Evolutionary conservation across 2,329 filamentous ascomycete genomes (phyloP).

Genomic region (Colletotrichum plurivorum): DNA sequence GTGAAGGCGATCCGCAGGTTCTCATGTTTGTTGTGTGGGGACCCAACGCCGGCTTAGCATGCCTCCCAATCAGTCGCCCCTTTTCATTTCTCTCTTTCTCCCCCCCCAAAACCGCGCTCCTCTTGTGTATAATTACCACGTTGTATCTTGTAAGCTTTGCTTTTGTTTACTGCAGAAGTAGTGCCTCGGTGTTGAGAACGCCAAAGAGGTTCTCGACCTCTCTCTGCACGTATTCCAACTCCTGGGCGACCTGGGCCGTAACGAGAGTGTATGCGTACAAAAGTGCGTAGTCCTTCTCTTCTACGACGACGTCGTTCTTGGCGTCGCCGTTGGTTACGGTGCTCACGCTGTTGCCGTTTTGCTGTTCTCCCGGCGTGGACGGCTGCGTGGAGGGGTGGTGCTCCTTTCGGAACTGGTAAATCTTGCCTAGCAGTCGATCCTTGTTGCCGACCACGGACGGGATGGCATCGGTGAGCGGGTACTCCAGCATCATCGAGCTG

Average conservation of each 20-base stretch:
- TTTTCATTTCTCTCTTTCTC: background rate
- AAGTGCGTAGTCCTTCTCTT: constrained; percentile 88
- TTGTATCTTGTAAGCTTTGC: background rate
- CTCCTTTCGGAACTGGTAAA: constrained; percentile 87
- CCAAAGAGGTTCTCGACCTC: constrained; percentile 77
- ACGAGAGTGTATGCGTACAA: constrained; percentile 90
- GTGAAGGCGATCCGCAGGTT: constrained; percentile 3
- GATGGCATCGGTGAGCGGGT: constrained; percentile 89
- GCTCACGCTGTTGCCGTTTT: constrained; percentile 15
- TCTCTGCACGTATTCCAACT: constrained; percentile 71
- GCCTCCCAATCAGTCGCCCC: background rate
- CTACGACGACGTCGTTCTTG: constrained; percentile 59
- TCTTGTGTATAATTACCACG: background rate
- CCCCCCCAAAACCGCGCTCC: background rate
- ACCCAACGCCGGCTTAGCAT: constrained; percentile 16
- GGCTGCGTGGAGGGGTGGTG: constrained; percentile 59
- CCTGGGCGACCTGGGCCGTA: constrained; percentile 76
- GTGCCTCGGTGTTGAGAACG: constrained; percentile 71
- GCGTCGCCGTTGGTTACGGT: constrained; percentile 16
- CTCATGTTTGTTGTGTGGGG: background rate
- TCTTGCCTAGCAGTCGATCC: constrained; percentile 87
- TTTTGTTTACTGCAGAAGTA: constrained; percentile 65
- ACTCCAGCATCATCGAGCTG: constrained; percentile 93
- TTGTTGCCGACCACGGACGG: constrained; percentile 86
- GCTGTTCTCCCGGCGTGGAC: constrained; percentile 38